A percentile compares a stretch with the other conserved stretches of the same genome.
These are phyloP conservation scores for Fusarium brachygibbosum DNA, from an alignment of 2,329 filamentous ascomycete genomes.

Conservation along the genomic window DNA sequence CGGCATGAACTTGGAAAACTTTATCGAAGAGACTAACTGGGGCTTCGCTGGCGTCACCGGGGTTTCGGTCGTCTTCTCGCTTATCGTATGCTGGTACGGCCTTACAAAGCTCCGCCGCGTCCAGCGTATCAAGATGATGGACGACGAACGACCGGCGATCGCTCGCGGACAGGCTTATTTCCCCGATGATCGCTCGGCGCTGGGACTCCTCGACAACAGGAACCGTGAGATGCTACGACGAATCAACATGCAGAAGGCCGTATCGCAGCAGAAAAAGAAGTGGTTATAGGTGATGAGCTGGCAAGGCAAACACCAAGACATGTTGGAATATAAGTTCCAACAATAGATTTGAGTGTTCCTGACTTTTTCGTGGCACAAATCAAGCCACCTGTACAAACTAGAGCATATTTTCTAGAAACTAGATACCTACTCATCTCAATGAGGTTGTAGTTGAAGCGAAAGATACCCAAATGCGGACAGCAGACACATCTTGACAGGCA, in stretches of 20 bases:
- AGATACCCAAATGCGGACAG: constrained; percentile 42
- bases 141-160: constrained; percentile 57
- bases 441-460: constrained; percentile 38
- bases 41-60: constrained; percentile 84
- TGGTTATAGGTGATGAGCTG: constrained; percentile 42
- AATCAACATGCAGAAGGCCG: constrained; percentile 64
- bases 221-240: constrained; percentile 68
- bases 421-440: constrained; percentile 50
- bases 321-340: constrained; percentile 27
- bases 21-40: constrained; percentile 92
- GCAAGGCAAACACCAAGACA: background rate
- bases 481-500: constrained; percentile 27
- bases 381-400: constrained; percentile 40
- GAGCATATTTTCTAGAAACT: constrained; percentile 28
- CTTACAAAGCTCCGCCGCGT: constrained; percentile 86
- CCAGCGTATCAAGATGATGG: constrained; percentile 87
- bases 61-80: constrained; percentile 78
- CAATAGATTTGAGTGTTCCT: constrained; percentile 31
- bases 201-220: constrained; percentile 65
- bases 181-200: constrained; percentile 55
- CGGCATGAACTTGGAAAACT: constrained; percentile 99
- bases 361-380: constrained; percentile 26
- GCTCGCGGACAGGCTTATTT: constrained; percentile 58
- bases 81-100: constrained; percentile 85
- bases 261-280: constrained; percentile 55